Percentiles rank a stretch among this genome's conserved stretches.
Evolutionary conservation across 495 filamentous ascomycete genomes (phyloP).

Genomic region (Annulohypoxylon nitens): DNA sequence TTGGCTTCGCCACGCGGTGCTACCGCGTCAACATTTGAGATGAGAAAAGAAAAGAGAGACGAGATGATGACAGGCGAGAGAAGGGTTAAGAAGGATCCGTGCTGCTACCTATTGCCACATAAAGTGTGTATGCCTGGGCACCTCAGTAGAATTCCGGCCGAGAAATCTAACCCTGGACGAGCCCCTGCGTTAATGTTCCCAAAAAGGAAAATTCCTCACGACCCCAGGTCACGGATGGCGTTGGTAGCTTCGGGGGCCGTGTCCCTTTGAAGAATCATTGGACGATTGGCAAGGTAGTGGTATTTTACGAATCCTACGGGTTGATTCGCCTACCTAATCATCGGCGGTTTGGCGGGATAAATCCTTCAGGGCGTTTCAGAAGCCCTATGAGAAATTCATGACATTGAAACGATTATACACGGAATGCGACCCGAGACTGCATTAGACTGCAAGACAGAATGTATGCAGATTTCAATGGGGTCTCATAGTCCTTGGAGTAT

Average conservation of each 20-base stretch:
- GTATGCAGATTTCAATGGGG: slow-evolving; percentile 5
- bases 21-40: slow-evolving; percentile 23
- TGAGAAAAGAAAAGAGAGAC: slow-evolving; percentile 8
- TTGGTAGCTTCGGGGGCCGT: slow-evolving; percentile 22
- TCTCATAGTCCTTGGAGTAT: slow-evolving; percentile 12
- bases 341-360: slow-evolving; percentile 16
- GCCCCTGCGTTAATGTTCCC: slow-evolving; percentile 21
- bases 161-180: neutral
- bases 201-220: slow-evolving; percentile 12
- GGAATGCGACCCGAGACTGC: slow-evolving; percentile 11
- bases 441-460: slow-evolving; percentile 3
- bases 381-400: slow-evolving; percentile 16
- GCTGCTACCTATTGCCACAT: neutral
- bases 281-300: slow-evolving; percentile 18
- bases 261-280: slow-evolving; percentile 30
- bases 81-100: slow-evolving; percentile 26
- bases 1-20: slow-evolving; percentile 18
- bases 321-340: slow-evolving; percentile 1
- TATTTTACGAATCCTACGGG: slow-evolving; percentile 18
- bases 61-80: neutral
- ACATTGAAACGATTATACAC: neutral
- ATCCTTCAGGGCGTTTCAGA: slow-evolving; percentile 37
- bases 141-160: slow-evolving; percentile 2
- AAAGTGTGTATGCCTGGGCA: neutral
- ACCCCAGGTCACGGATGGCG: neutral